phyloP scores from a whole-genome alignment of 768 basidiomycete genomes.

The Pleurotus salmoneostramineus region DNA sequence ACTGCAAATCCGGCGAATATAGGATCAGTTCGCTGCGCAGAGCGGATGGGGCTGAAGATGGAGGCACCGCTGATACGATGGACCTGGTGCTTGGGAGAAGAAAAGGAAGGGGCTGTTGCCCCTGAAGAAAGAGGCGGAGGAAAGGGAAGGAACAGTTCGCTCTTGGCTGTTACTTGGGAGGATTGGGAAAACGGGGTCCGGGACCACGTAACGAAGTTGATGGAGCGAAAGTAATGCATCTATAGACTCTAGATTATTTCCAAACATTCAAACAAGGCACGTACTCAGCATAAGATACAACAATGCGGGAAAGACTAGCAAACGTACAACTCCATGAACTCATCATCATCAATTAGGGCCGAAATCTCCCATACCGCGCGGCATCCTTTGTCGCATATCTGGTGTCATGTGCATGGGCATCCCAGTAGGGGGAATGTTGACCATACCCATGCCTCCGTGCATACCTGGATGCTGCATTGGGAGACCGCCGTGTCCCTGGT shows the following conservation, averaged over 20 bases:
- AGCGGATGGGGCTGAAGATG: constrained; percentile 39
- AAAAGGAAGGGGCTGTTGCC: constrained; percentile 24
- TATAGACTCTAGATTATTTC: no score
- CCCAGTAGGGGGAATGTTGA: constrained; percentile 16
- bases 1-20: constrained; percentile 32
- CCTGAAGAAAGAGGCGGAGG: constrained; percentile 24
- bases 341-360: not conserved
- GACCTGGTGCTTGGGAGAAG: constrained; percentile 35
- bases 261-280: no score
- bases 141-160: constrained; percentile 31
- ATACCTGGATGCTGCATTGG: constrained; percentile 11
- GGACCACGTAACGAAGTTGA: constrained; percentile 24
- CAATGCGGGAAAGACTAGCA: not conserved
- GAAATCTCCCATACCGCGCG: constrained; percentile 19
- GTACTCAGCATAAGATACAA: not conserved
- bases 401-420: constrained; percentile 24
- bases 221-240: constrained; percentile 24
- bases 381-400: constrained; percentile 20
- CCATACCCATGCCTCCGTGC: constrained; percentile 25
- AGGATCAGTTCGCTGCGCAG: constrained; percentile 33
- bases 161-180: constrained; percentile 41
- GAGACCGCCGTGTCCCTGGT: constrained; percentile 16
- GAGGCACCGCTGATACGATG: constrained; percentile 37
- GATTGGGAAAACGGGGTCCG: constrained; percentile 41
- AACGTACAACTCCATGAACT: not conserved